These are phyloP conservation scores for Buddleja alternifolia DNA, from an alignment of 257 asterid genomes.

Conservation along the genomic window DNA sequence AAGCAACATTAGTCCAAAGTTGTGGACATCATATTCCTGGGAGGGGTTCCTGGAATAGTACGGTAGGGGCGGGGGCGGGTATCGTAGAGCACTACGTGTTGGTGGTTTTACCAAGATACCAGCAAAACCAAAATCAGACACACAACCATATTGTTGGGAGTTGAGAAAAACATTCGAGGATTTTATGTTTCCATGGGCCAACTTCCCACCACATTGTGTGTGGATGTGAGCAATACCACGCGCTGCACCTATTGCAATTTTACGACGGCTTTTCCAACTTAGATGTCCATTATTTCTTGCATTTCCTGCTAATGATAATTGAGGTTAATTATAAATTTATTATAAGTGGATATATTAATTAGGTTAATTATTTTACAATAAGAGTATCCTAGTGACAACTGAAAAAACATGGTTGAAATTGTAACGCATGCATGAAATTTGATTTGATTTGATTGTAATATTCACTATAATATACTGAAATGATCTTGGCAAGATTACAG, in stretches of 20 bases:
- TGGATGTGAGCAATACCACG: conserved; percentile 42
- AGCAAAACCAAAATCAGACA: conserved; percentile 44
- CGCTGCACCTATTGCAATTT: conserved; percentile 44
- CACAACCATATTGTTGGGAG: conserved; percentile 34
- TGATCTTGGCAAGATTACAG: no score
- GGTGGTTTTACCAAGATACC: neutral
- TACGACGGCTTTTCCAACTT: conserved; percentile 38
- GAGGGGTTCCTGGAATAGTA: neutral
- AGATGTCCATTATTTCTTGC: no score
- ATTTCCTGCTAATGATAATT: neutral
- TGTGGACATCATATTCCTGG: conserved; percentile 13
- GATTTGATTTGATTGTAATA: no score
- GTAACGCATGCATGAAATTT: no score
- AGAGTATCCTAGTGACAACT: no score
- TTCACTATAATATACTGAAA: no score
- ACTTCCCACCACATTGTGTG: conserved; percentile 27
- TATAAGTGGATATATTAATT: no score
- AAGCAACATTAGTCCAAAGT: conserved; percentile 8
- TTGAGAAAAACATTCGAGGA: conserved; percentile 44
- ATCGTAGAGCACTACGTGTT: neutral
- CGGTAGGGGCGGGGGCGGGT: neutral
- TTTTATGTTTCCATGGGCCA: conserved; percentile 44
- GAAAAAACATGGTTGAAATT: no score
- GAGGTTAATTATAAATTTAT: no score
- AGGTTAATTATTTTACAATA: no score